phyloP scores from a whole-genome alignment of 2,329 filamentous ascomycete genomes.

The Mollisia scopiformis region DNA sequence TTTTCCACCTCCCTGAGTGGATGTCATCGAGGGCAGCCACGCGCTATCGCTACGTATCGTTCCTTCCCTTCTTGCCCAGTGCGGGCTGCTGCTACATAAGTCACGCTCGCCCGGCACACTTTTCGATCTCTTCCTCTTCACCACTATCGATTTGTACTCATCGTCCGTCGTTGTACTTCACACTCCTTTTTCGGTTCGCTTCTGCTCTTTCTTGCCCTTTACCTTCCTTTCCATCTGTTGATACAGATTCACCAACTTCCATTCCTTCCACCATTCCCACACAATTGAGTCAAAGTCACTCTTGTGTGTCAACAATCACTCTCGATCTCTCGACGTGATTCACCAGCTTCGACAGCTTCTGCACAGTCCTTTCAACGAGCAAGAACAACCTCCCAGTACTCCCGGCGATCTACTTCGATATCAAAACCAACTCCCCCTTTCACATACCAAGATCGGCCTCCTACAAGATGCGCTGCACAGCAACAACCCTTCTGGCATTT shows the following conservation, averaged over 20 bases:
- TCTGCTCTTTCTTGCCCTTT: too few relatives aligned
- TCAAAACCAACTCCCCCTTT: slow-evolving; percentile 1
- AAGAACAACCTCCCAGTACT: slow-evolving; percentile 22
- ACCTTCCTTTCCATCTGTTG: slow-evolving; percentile 32
- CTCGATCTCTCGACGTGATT: slow-evolving; percentile 7
- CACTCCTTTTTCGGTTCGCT: slow-evolving; percentile 28
- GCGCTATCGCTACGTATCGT: not conserved
- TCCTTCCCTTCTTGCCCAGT: not conserved
- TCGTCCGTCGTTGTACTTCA: slow-evolving; percentile 20
- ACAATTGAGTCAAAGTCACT: slow-evolving; percentile 34
- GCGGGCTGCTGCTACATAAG: not conserved
- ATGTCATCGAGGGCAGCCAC: slow-evolving; percentile 1
- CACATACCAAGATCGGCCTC: not conserved
- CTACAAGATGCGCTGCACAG: slow-evolving; percentile 30
- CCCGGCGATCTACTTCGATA: slow-evolving; percentile 22
- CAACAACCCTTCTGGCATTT: slow-evolving; percentile 22
- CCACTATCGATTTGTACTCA: slow-evolving; percentile 5
- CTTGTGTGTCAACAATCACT: slow-evolving; percentile 23
- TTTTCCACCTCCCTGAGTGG: not conserved
- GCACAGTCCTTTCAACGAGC: slow-evolving; percentile 18
- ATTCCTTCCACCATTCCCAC: slow-evolving; percentile 28
- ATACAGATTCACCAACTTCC: slow-evolving; percentile 31
- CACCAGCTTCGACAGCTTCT: slow-evolving; percentile 31
- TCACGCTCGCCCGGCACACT: slow-evolving; percentile 1
- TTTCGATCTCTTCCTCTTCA: slow-evolving; percentile 9